A percentile compares a stretch with the other conserved stretches of the same genome.
Evolutionary conservation across 2,329 filamentous ascomycete genomes (phyloP).

Genomic region (Colletotrichum sp.): DNA sequence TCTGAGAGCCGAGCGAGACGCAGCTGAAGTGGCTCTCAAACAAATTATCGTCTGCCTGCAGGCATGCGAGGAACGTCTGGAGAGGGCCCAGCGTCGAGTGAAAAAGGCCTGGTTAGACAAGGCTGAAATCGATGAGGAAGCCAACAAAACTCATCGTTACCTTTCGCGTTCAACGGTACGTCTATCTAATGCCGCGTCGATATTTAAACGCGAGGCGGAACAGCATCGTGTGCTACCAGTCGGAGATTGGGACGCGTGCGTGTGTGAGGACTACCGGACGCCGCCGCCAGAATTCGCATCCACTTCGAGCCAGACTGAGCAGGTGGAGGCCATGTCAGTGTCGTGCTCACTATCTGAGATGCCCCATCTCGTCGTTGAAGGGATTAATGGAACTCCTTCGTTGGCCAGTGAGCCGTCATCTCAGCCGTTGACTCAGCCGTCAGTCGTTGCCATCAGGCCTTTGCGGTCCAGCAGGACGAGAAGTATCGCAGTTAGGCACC

Average conservation of each 20-base stretch:
- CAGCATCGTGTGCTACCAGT: not conserved
- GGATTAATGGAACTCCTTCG: not conserved
- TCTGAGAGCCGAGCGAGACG: not conserved
- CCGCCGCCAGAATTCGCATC: not conserved
- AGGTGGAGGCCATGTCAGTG: not conserved
- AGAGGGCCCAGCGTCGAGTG: accelerated
- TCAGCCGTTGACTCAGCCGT: not conserved
- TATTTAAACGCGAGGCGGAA: not conserved
- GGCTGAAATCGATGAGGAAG: not conserved
- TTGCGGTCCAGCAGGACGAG: not conserved
- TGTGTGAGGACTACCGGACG: not conserved
- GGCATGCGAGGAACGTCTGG: not conserved
- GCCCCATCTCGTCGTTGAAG: not conserved
- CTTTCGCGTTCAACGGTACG: not conserved
- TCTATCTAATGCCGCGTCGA: not conserved
- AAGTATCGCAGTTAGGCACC: not conserved
- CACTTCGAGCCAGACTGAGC: not conserved
- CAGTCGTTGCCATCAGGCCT: not conserved
- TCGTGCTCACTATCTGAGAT: not conserved
- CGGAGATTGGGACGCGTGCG: not conserved
- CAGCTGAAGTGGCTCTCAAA: not conserved
- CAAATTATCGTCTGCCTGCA: not conserved
- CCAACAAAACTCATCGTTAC: accelerated
- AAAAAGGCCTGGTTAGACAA: not conserved
- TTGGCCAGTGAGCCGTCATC: not conserved